These are phyloP conservation scores for Asterophora lycoperdoides DNA, from an alignment of 768 basidiomycete species.

Conservation along the genomic window DNA sequence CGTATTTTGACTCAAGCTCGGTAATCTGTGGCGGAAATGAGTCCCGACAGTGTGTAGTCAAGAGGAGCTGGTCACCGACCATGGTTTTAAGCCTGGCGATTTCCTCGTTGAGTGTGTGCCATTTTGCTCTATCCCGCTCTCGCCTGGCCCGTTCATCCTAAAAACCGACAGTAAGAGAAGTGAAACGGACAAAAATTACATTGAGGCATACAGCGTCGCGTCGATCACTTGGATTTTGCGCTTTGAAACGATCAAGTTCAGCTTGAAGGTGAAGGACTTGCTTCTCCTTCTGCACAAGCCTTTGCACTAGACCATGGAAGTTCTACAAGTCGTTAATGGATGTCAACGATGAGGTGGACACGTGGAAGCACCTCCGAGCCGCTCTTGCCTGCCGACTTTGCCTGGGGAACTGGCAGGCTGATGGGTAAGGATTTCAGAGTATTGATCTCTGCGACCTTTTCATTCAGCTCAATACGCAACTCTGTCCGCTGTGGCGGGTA, in stretches of 20 bases:
- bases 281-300: constrained; percentile 81
- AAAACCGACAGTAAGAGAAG: not conserved
- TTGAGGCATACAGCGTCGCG: constrained; percentile 55
- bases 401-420: constrained; percentile 31
- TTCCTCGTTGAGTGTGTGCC: constrained; percentile 71
- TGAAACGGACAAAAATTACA: not conserved
- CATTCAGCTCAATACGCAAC: constrained; percentile 50
- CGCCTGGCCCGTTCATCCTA: constrained; percentile 73
- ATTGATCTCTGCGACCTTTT: constrained; percentile 65
- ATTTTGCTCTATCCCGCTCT: constrained; percentile 71
- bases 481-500: constrained; percentile 38
- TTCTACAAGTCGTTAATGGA: constrained; percentile 34
- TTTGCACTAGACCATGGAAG: constrained; percentile 71
- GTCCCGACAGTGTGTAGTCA: not conserved
- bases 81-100: constrained; percentile 64
- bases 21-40: constrained; percentile 38
- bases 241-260: constrained; percentile 62
- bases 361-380: constrained; percentile 50
- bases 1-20: constrained; percentile 45
- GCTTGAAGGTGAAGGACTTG: constrained; percentile 70
- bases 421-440: constrained; percentile 53
- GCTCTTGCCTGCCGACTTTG: constrained; percentile 41
- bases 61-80: constrained; percentile 32
- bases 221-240: constrained; percentile 51
- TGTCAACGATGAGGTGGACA: constrained; percentile 1